Evolutionary conservation across 2,329 filamentous ascomycete species (phyloP).

Genomic region (Arthrobotrys iridis): DNA sequence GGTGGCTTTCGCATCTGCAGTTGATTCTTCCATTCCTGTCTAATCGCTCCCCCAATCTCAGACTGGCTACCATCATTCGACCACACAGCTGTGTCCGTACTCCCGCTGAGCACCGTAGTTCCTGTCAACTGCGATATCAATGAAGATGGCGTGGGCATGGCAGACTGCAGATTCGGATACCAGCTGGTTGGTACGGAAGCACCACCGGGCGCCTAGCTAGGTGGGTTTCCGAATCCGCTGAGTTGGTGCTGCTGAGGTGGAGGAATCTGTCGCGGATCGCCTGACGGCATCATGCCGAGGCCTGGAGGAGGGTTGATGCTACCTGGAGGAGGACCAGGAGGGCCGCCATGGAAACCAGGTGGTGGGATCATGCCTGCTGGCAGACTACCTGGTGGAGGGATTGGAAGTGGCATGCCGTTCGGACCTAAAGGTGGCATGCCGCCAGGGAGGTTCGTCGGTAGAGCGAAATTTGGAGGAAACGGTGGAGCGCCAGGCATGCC

Average conservation of each 20-base stretch:
- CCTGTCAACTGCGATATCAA: neutral
- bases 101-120: neutral
- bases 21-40: neutral
- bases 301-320: slow-evolving; percentile 41
- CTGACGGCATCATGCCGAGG: slow-evolving; percentile 38
- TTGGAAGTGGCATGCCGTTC: slow-evolving; percentile 46
- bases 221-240: slow-evolving; percentile 52
- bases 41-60: neutral
- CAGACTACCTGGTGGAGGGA: slow-evolving; percentile 37
- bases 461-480: slow-evolving; percentile 64
- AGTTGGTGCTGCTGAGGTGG: slow-evolving; percentile 38
- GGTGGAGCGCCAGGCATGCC: slow-evolving; percentile 56
- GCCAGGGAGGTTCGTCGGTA: slow-evolving; percentile 31
- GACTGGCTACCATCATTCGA: neutral
- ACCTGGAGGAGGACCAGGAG: slow-evolving; percentile 37
- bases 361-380: slow-evolving; percentile 46
- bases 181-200: neutral
- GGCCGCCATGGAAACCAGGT: slow-evolving; percentile 34
- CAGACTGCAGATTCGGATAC: neutral
- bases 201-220: slow-evolving; percentile 33
- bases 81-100: neutral
- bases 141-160: neutral
- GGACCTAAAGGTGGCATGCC: slow-evolving; percentile 40
- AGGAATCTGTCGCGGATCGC: slow-evolving; percentile 5
- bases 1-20: too few relatives aligned